Evolutionary conservation across 371 early-diverging fungal species (phyloP), one percentile per base, ranked within the genome.

Genomic region (Nematocida major): DNA sequence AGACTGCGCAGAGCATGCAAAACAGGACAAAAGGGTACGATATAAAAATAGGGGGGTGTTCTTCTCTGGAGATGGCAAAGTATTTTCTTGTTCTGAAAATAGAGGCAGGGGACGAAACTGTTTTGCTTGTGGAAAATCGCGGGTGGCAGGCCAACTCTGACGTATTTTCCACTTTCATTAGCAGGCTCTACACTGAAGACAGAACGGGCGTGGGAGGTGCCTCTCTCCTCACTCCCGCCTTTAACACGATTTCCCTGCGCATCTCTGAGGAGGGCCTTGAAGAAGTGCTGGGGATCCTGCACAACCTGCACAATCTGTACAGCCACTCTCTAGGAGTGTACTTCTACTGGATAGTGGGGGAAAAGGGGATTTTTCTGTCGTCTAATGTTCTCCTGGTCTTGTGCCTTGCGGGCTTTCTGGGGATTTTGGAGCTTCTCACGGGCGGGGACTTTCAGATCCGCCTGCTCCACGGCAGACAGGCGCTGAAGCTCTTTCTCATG

Each of bases 101-200:
- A 30, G 61, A 69, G 47, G 47, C 43, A 34, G 48, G 45, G 18
- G 59, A 59, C 18, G 22, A 26, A 9, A 15, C 61, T 24, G 9
- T 18, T 9, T 11, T 69, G 11, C 13, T 43, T 13, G 9, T 69
- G 5, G 20, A n/a, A 15, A 69, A 69, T 40, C 69, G 36, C 28
- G 70, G 70, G 13, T 69, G 70, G 70, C 70, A 69, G 43, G 70
- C 61, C 4, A 69, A 69, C 39, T 69, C 70, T n/a, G 70, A 69
- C 24, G 42, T 69, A 32, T 42, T 69, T 34, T 18, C 70, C 7
- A 28, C 61, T n/a, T 69, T 69, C 30, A 39, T 11, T 18, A 34
- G 43, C 43, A 63, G 59, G 63, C 13, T 69, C 48, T 18, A 39
- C 20, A 20, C 59, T 5, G 24, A 11, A 15, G 3, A 24, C 11